Base-by-base conservation (phyloP, 208 protist genomes). In the Polymyxa betae region DNA sequence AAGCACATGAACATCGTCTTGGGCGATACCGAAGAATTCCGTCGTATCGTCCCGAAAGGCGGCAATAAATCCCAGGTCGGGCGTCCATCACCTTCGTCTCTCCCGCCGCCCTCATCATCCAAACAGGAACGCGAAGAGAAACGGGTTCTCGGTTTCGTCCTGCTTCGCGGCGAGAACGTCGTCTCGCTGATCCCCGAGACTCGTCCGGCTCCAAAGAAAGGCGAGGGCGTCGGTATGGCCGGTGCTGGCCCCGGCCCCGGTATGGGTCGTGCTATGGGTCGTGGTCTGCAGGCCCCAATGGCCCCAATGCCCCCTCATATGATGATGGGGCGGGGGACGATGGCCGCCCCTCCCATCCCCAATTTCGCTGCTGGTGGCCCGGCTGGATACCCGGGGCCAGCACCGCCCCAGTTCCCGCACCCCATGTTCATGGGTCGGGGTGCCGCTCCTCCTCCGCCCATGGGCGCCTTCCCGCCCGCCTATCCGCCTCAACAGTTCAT, bases 1-100 rank as follows among this genome's bases (percentile, higher is more conserved):
- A 97, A 97, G 93, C 95, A 97, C 92, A 97, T 97, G 96, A 97
- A 97, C 92, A 29, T 97, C 24, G 95, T 97, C 12, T 77, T 97
- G 0, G 93, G 93, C 38, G 96, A 97, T 90, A 93, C 91, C 90
- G 96, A 97, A 88, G 96, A 97, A 89, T 96, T 94, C 90, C 89
- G 96, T 68, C 93, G 90, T 38, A 93, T 97, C 43, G 94, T 90
- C 12, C 45, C 90, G 64, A 95, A 96, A 92, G 88, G 93, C 52
- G 92, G 92, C 90, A 88, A 88, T 1, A 43, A 90, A n/a, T 5
- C 20, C 78, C 41, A 60, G 49, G 49, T 60, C 5, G 24, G 5
- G 24, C 49, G 5, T 60, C 12, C 49, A 60, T 29, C 24, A 60
- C 12, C 24, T 60, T 60, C 49, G 35, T 38, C 32, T 91, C n/a